These are phyloP conservation scores for Eucalyptus pauciflora DNA, from an alignment of 345 rosid species.

Conservation along the genomic window DNA sequence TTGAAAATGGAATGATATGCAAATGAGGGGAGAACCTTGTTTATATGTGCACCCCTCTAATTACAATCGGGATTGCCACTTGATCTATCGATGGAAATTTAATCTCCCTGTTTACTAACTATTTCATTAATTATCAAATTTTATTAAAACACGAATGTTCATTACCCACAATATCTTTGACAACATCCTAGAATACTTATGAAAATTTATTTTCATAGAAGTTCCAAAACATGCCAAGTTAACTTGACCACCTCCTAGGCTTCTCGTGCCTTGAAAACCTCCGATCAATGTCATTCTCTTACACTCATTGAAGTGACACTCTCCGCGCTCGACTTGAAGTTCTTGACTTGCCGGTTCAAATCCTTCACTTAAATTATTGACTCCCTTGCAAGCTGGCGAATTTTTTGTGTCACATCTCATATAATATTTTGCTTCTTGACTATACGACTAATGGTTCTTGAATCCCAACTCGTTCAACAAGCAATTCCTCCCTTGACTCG, in stretches of 20 bases:
- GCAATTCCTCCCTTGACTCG: not conserved
- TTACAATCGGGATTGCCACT: not conserved
- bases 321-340: not conserved
- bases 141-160: not conserved
- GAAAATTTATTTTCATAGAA: not conserved
- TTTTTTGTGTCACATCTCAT: not conserved
- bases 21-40: not conserved
- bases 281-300: not conserved
- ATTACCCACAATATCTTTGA: not conserved
- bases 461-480: not conserved
- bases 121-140: not conserved
- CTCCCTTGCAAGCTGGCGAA: not conserved
- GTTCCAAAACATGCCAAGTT: not conserved
- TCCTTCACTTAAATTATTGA: not conserved
- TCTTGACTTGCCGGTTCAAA: not conserved
- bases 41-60: not conserved
- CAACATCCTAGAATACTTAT: not conserved
- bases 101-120: not conserved
- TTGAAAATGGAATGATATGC: not conserved
- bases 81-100: not conserved
- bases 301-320: not conserved
- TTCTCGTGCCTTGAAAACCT: not conserved
- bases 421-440: not conserved
- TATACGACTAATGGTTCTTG: not conserved
- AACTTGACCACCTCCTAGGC: not conserved